phyloP scores from a whole-genome alignment of 768 basidiomycete species.

The Amylocystis lapponica region DNA sequence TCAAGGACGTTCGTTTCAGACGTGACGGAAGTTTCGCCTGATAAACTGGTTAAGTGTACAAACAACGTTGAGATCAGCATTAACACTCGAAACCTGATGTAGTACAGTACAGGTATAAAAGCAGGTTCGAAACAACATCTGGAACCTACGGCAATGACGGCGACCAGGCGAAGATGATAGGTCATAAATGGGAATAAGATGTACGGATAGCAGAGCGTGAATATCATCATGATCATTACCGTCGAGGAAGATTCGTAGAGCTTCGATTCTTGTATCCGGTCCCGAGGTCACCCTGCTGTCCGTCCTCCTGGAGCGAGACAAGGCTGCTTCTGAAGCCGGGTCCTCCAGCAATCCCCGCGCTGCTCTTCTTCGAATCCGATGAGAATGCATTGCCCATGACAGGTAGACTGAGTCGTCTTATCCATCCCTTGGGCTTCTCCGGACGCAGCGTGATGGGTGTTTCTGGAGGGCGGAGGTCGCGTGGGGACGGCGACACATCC shows the following conservation, averaged over 20 bases:
- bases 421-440: slow-evolving; percentile 68
- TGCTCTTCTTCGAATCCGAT: slow-evolving; percentile 42
- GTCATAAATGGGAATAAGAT: not conserved
- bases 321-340: slow-evolving; percentile 18
- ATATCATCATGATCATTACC: slow-evolving; percentile 16
- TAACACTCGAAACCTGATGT: too few relatives aligned
- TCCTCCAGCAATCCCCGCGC: slow-evolving; percentile 14
- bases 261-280: slow-evolving; percentile 44
- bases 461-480: slow-evolving; percentile 36
- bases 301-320: slow-evolving; percentile 41
- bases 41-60: too few relatives aligned
- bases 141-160: too few relatives aligned
- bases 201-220: not conserved
- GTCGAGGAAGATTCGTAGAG: slow-evolving; percentile 42
- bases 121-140: too few relatives aligned
- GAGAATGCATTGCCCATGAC: slow-evolving; percentile 51
- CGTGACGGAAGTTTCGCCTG: too few relatives aligned
- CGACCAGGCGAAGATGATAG: too few relatives aligned
- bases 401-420: slow-evolving; percentile 74
- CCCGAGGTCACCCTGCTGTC: slow-evolving; percentile 32
- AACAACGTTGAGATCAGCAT: too few relatives aligned
- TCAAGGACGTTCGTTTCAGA: too few relatives aligned
- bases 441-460: slow-evolving; percentile 41
- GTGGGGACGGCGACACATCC: slow-evolving; percentile 22
- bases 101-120: too few relatives aligned